Base-by-base conservation (phyloP, 441 rosid genomes). In the Gossypium trilobum region DNA sequence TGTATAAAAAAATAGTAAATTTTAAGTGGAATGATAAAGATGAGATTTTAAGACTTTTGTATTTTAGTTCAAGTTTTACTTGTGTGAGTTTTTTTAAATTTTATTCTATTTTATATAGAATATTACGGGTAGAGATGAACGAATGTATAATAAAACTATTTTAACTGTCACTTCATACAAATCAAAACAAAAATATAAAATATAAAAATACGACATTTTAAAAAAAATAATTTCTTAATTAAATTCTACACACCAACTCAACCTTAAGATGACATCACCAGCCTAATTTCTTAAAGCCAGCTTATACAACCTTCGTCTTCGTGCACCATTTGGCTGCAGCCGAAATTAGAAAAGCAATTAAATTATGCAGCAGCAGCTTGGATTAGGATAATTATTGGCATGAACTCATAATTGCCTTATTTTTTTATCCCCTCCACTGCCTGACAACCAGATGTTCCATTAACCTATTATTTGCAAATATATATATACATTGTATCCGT, bases 351-450 rank as follows among this genome's bases (percentile, higher is more conserved):
- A 39, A 39, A 8, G 46, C 46, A 52, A 54, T 54, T 54, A 46
- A 67, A n/a, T 33, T 13, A 56, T 57, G 36, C 8, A 56, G 46
- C 44, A 39, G 55, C 42, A 36, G 55, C 42, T 39, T 70, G 22
- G 73, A 39, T 20, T 57, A 39, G 39, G 54, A 70, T 22, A 70
- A 57, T 42, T 23, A 39, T 70, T 39, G 65, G 23, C 31, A 22
- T 14, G 42, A 9, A 19, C 31, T 48, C 51, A 67, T 27, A 48
- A 67, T 48, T 48, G 58, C 16, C 36, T 46, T 50, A 23, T 25
- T 46, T 48, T 46, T 52, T 52, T 17, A 8, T 25, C 11, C 36
- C 55, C 55, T 65, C 55, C 3, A 27, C 5, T 54, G 29, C 72
- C 59, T 55, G 63, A 70, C 64, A 36, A 39, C 73, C 73, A 39